Conservation (phyloP, 805 yeast species). For the Teunomyces panamensis region DNA sequence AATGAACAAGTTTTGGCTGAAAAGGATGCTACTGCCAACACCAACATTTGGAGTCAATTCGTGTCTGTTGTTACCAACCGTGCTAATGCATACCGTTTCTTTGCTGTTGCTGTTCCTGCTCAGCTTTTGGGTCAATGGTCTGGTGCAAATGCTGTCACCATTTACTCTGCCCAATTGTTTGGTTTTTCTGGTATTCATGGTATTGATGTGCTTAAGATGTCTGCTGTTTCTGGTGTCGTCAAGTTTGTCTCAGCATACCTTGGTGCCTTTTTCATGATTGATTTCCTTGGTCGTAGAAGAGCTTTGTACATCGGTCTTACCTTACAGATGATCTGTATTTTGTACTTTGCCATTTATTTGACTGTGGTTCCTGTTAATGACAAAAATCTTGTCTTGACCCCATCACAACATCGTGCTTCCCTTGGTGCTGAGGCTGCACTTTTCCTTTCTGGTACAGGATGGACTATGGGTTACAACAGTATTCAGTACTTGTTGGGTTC, state of each 20-base stretch:
- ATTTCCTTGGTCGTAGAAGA: constrained; percentile 20
- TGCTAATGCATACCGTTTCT: constrained; percentile 21
- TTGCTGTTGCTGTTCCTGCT: constrained; percentile 15
- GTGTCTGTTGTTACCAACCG: constrained; percentile 15
- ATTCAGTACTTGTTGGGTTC: constrained; percentile 24
- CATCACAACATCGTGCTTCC: constrained; percentile 14
- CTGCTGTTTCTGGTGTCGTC: constrained; percentile 23
- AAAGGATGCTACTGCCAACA: constrained; percentile 16
- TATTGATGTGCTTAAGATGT: constrained; percentile 19
- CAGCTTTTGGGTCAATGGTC: constrained; percentile 25
- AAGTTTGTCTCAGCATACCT: constrained; percentile 21
- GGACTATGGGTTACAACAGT: constrained; percentile 24
- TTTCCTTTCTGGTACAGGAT: constrained; percentile 22
- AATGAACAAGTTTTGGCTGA: constrained; percentile 20
- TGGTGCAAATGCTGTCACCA: constrained; percentile 25
- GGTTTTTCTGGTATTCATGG: constrained; percentile 20
- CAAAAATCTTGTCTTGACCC: constrained; percentile 8
- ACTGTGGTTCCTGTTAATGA: constrained; percentile 20
- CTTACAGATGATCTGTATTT: constrained; percentile 15
- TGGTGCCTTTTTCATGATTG: constrained; percentile 22
- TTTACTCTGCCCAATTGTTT: constrained; percentile 22
- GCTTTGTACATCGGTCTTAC: constrained; percentile 20
- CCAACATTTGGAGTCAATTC: constrained; percentile 9
- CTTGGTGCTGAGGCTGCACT: constrained; percentile 22
- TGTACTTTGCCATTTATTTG: constrained; percentile 21